Evolutionary conservation across 805 yeast genomes (phyloP).

Genomic region (Saturnispora kantuleensis): DNA sequence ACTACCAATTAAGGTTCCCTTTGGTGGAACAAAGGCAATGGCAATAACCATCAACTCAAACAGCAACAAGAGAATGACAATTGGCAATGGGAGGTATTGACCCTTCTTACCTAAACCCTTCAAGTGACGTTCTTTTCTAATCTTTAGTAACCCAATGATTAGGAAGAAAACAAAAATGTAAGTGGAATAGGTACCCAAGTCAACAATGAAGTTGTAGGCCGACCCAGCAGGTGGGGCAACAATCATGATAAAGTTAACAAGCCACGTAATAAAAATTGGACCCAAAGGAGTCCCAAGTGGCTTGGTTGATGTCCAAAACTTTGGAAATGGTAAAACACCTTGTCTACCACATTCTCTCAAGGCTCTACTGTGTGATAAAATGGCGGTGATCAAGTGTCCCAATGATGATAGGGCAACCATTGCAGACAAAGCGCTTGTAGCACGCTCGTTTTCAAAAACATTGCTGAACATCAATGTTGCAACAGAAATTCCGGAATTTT

Average conservation of each 20-base stretch:
- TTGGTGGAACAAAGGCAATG: conserved; percentile 35
- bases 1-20: conserved; percentile 30
- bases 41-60: conserved; percentile 31
- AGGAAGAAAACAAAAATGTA: conserved; percentile 63
- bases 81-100: conserved; percentile 27
- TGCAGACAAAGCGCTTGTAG: conserved; percentile 59
- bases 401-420: conserved; percentile 74
- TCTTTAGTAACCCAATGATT: conserved; percentile 47
- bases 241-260: conserved; percentile 62
- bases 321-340: conserved; percentile 67
- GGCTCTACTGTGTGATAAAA: conserved; percentile 73
- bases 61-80: conserved; percentile 26
- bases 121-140: conserved; percentile 28
- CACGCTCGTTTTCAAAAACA: conserved; percentile 53
- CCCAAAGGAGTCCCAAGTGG: conserved; percentile 69
- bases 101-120: conserved; percentile 28
- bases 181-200: conserved; percentile 73
- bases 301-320: conserved; percentile 56
- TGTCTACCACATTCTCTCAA: conserved; percentile 76
- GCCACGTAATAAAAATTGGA: conserved; percentile 69
- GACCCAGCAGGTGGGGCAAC: conserved; percentile 82
- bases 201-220: conserved; percentile 72
- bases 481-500: conserved; percentile 53
- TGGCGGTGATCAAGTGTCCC: conserved; percentile 75
- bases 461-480: conserved; percentile 69